phyloP scores from a whole-genome alignment of 495 filamentous ascomycete species.

The Aspergillus conjunctus region DNA sequence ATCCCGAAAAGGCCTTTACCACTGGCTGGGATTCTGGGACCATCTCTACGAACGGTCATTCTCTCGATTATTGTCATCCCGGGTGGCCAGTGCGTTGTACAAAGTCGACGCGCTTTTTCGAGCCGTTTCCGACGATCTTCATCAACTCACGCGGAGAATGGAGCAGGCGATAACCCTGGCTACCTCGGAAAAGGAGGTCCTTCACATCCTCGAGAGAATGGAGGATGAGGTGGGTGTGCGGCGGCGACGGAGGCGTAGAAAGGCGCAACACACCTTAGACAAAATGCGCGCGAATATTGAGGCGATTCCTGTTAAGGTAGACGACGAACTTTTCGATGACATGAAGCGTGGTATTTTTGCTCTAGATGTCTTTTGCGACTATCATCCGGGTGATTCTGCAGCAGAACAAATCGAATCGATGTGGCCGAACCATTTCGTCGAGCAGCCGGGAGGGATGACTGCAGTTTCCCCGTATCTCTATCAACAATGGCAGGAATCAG shows the following conservation, averaged over 20 bases:
- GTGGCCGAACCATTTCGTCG: slow-evolving; percentile 20
- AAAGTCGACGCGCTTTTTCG: slow-evolving; percentile 29
- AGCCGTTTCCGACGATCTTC: slow-evolving; percentile 25
- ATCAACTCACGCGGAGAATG: slow-evolving; percentile 24
- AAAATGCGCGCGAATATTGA: slow-evolving; percentile 27
- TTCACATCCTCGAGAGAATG: slow-evolving; percentile 27
- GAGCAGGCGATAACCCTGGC: slow-evolving; percentile 18
- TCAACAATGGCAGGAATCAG: slow-evolving; percentile 19
- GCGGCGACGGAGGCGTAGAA: slow-evolving; percentile 24
- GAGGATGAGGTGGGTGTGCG: slow-evolving; percentile 27
- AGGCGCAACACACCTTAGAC: slow-evolving; percentile 23
- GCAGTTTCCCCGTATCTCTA: slow-evolving; percentile 26
- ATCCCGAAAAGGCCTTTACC: slow-evolving; percentile 26
- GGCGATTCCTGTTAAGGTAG: slow-evolving; percentile 28
- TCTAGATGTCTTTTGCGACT: slow-evolving; percentile 29
- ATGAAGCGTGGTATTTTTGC: slow-evolving; percentile 33
- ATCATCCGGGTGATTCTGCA: slow-evolving; percentile 28
- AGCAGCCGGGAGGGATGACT: slow-evolving; percentile 13
- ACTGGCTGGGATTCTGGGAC: slow-evolving; percentile 32
- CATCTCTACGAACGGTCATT: slow-evolving; percentile 25
- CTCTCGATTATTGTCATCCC: slow-evolving; percentile 11
- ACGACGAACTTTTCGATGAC: slow-evolving; percentile 27
- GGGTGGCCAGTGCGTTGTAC: slow-evolving; percentile 17
- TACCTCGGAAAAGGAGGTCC: slow-evolving; percentile 24
- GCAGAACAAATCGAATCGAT: slow-evolving; percentile 22